phyloP scores from a whole-genome alignment of 148 eudicot genomes.

The Amaranthus cruentus region DNA sequence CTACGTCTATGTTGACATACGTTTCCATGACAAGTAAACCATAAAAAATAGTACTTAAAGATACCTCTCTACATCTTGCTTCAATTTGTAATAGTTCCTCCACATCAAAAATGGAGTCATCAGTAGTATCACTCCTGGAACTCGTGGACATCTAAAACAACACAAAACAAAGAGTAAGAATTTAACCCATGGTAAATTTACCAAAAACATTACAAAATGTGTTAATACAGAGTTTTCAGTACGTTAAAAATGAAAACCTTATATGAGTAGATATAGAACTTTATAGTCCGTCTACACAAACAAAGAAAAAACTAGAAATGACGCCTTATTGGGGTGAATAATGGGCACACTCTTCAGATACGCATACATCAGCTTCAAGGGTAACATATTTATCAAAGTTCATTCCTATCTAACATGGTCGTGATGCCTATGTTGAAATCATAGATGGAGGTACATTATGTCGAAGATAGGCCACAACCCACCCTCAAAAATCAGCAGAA shows the following conservation, averaged over 20 bases:
- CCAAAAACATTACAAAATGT: not conserved
- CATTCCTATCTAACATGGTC: too few relatives aligned
- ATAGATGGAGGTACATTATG: too few relatives aligned
- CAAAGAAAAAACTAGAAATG: too few relatives aligned
- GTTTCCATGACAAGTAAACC: constrained; percentile 1
- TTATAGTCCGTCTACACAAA: too few relatives aligned
- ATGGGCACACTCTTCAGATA: too few relatives aligned
- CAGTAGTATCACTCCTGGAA: constrained; percentile 53
- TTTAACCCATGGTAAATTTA: not conserved
- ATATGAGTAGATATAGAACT: not conserved
- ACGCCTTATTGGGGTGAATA: too few relatives aligned
- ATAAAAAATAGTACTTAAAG: constrained; percentile 8
- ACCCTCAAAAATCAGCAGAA: too few relatives aligned
- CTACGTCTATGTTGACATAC: not conserved
- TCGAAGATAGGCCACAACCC: too few relatives aligned
- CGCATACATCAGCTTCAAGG: too few relatives aligned
- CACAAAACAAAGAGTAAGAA: constrained; percentile 1
- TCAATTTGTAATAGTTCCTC: constrained; percentile 56
- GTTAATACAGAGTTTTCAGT: not conserved
- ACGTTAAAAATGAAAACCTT: not conserved
- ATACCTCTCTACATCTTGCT: constrained; percentile 77
- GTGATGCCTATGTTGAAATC: too few relatives aligned
- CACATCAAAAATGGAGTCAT: constrained; percentile 36
- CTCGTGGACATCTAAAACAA: constrained; percentile 58
- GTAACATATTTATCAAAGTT: too few relatives aligned